These are phyloP conservation scores for Heliocybe sulcata DNA, from an alignment of 1,284 basidiomycete genomes.

Conservation along the genomic window DNA sequence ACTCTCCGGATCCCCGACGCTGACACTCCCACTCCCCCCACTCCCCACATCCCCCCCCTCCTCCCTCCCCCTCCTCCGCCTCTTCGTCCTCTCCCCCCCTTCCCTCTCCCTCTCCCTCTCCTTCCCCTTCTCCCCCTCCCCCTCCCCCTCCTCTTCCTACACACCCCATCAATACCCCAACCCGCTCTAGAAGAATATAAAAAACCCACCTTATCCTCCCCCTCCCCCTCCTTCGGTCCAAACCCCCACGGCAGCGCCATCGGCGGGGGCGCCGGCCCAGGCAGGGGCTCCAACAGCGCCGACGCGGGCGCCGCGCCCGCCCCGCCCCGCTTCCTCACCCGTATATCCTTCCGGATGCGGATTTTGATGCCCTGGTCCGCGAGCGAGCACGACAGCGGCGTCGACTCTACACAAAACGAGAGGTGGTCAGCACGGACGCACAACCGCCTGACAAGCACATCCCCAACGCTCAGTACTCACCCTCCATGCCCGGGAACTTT, in stretches of 20 bases:
- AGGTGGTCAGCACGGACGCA: slow-evolving; percentile 10
- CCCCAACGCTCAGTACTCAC: slow-evolving; percentile 47
- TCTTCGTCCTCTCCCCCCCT: background rate
- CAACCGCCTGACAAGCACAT: too few relatives aligned
- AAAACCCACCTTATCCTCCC: background rate
- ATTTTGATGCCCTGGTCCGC: slow-evolving; percentile 93
- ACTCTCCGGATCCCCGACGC: background rate
- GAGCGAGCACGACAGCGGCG: slow-evolving; percentile 79
- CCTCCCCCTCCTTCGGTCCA: background rate
- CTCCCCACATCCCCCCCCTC: background rate
- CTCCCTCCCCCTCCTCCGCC: background rate
- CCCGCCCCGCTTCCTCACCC: slow-evolving; percentile 54
- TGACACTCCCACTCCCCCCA: background rate
- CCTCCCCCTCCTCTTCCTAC: background rate
- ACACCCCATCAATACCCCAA: background rate
- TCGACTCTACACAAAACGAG: slow-evolving; percentile 80
- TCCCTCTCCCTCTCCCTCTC: background rate
- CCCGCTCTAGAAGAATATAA: background rate
- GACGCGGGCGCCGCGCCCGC: background rate
- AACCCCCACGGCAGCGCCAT: background rate
- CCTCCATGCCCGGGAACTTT: slow-evolving; percentile 92
- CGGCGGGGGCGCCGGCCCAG: background rate
- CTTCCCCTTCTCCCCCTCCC: background rate
- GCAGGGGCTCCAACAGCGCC: background rate
- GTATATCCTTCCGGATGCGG: slow-evolving; percentile 83